A percentile compares a stretch with the other conserved stretches of the same genome.
Evolutionary conservation across 305 asterid genomes (phyloP).

Genomic region (Ruellia speciosa): DNA sequence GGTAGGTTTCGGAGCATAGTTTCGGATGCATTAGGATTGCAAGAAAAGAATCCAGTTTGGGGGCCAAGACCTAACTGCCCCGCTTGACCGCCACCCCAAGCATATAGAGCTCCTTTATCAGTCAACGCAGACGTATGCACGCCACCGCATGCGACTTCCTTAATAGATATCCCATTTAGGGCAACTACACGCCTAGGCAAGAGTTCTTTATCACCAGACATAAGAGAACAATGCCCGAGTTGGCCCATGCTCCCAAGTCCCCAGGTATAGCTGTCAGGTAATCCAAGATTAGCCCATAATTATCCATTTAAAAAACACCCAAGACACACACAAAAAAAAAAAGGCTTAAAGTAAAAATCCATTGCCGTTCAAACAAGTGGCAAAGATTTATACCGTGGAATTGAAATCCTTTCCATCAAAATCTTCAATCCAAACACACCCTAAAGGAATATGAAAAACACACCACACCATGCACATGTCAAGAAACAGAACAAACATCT

Average conservation of each 20-base stretch:
- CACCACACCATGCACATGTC: too few species aligned
- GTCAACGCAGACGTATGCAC: conserved; percentile 91
- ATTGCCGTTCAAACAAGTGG: too few species aligned
- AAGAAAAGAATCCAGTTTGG: conserved; percentile 55
- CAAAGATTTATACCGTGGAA: too few species aligned
- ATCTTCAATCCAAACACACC: too few species aligned
- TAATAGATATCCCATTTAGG: conserved; percentile 53
- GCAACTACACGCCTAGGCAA: conserved; percentile 82
- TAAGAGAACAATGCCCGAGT: conserved; percentile 93
- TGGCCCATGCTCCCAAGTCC: conserved; percentile 97
- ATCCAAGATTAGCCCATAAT: conserved; percentile 2
- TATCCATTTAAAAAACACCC: background rate
- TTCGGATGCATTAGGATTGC: conserved; percentile 47
- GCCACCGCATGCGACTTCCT: conserved; percentile 81
- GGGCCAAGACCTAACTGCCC: conserved; percentile 98
- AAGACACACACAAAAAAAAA: background rate
- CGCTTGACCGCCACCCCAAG: conserved; percentile 94
- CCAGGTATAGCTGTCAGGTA: conserved; percentile 77
- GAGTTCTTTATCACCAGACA: conserved; percentile 71
- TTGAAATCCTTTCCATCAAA: too few species aligned
- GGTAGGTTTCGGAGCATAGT: conserved; percentile 79
- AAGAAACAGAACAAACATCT: too few species aligned
- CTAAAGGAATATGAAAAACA: too few species aligned
- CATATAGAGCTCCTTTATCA: conserved; percentile 70
- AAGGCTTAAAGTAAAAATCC: background rate